A percentile compares a stretch with the other conserved stretches of the same genome.
Evolutionary conservation across 441 rosid species (phyloP).

Genomic region (Euphorbia schlechtendalii): DNA sequence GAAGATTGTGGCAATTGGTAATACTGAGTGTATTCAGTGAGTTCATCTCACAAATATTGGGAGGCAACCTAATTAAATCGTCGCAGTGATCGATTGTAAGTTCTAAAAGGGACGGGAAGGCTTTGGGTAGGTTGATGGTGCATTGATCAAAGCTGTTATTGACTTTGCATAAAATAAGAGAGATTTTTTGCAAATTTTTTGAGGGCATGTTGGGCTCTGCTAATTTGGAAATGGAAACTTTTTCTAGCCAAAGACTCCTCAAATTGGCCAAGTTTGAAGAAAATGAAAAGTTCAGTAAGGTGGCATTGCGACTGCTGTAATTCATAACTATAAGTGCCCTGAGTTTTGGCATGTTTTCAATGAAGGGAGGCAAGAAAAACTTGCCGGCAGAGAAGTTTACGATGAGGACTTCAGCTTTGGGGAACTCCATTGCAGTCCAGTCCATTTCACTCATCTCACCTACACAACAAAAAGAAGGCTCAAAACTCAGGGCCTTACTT

Average conservation of each 20-base stretch:
- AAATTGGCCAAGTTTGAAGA: conserved; percentile 42
- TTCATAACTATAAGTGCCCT: conserved; percentile 64
- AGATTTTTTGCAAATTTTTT: conserved; percentile 48
- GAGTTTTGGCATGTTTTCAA: conserved; percentile 64
- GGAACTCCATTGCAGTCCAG: conserved; percentile 67
- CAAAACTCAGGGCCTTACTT: no score
- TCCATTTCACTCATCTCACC: conserved; percentile 77
- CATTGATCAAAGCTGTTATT: conserved; percentile 51
- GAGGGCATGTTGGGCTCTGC: conserved; percentile 36
- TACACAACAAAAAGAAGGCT: conserved; percentile 13
- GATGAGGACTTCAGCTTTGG: conserved; percentile 75
- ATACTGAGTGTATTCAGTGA: conserved; percentile 54
- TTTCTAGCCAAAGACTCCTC: conserved; percentile 82
- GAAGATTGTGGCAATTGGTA: conserved; percentile 73
- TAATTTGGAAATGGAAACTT: conserved; percentile 47
- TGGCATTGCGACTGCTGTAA: conserved; percentile 44
- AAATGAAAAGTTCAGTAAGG: conserved; percentile 44
- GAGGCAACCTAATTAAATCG: conserved; percentile 55
- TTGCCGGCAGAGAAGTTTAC: conserved; percentile 54
- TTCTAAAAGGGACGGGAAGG: conserved; percentile 56
- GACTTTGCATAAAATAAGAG: conserved; percentile 68
- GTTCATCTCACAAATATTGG: conserved; percentile 41
- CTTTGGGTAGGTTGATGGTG: conserved; percentile 35
- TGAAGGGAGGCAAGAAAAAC: conserved; percentile 71
- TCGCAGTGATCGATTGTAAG: conserved; percentile 75